phyloP scores from a whole-genome alignment of 2,329 filamentous ascomycete species.

The Trichoderma semiorbis region DNA sequence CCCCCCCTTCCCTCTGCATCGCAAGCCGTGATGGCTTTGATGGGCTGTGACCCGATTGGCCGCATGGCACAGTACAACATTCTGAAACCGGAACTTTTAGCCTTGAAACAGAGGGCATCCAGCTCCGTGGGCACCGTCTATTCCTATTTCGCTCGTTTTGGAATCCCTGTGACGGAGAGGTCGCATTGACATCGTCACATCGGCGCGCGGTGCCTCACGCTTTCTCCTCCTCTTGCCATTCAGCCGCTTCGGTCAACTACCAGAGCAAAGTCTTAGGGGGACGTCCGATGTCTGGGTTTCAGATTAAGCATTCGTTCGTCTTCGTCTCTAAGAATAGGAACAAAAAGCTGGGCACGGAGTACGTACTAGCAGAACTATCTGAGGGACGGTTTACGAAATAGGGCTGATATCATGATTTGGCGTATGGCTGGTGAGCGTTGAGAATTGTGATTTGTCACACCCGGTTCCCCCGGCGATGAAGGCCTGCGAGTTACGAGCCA shows the following conservation, averaged over 20 bases:
- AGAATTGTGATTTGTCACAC: neutral
- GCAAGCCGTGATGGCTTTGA: neutral
- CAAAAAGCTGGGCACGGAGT: neutral
- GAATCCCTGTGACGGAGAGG: neutral
- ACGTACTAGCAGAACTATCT: neutral
- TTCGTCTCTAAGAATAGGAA: neutral
- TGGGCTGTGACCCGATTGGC: conserved; percentile 10
- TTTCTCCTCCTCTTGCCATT: neutral
- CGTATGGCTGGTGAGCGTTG: neutral
- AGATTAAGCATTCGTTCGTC: neutral
- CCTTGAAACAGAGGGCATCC: conserved; percentile 12
- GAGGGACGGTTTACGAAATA: neutral
- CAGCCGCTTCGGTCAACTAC: neutral
- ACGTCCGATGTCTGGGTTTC: neutral
- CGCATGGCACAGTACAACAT: neutral
- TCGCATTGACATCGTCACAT: neutral
- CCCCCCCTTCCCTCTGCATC: neutral
- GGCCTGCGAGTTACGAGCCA: neutral
- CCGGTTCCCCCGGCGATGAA: neutral
- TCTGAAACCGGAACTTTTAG: conserved; percentile 14
- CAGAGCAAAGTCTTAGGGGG: neutral
- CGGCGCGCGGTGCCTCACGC: neutral
- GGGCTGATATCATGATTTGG: neutral
- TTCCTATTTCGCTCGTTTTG: neutral
- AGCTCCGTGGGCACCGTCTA: neutral